Conservation (phyloP, 192 early-diverging fungal species). For the Podila minutissima region DNA sequence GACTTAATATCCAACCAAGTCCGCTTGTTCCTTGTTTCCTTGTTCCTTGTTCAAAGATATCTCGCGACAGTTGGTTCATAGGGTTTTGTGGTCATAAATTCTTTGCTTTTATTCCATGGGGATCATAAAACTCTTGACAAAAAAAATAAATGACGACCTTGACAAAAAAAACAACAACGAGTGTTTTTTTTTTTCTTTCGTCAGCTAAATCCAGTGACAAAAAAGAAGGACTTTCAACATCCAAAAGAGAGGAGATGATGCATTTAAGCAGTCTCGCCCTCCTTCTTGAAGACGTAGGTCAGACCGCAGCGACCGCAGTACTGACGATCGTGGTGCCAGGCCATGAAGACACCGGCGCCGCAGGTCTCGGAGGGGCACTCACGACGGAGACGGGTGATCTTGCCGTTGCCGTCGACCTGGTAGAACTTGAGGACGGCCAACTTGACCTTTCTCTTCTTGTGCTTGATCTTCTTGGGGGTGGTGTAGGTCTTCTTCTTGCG, state of each 20-base stretch:
- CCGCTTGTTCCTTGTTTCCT: too few relatives aligned
- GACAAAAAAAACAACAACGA: too few relatives aligned
- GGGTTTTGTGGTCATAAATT: neutral
- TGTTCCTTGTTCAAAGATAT: too few relatives aligned
- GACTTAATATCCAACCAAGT: too few relatives aligned
- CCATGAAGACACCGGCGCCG: constrained; percentile 99
- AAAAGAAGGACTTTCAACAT: too few relatives aligned
- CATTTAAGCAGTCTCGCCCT: constrained; percentile 54
- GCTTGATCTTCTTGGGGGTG: constrained; percentile 99
- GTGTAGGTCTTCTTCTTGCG: constrained; percentile 99
- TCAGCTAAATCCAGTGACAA: too few relatives aligned
- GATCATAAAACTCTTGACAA: neutral
- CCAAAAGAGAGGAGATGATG: too few relatives aligned
- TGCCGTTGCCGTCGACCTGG: constrained; percentile 97
- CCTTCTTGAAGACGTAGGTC: constrained; percentile 96
- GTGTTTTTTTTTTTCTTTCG: too few relatives aligned
- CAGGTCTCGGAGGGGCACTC: constrained; percentile 97
- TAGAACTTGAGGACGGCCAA: constrained; percentile 99
- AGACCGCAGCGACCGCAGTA: constrained; percentile 98
- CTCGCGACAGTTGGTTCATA: neutral
- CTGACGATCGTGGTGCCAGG: constrained; percentile 97
- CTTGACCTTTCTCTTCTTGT: constrained; percentile 99
- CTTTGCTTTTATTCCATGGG: neutral
- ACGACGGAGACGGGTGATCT: constrained; percentile 98
- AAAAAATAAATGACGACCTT: neutral